Percentiles rank a stretch among this genome's conserved stretches.
These are phyloP conservation scores for Phialemonium atrogriseum DNA, from an alignment of 2,329 filamentous ascomycete species.

Conservation along the genomic window DNA sequence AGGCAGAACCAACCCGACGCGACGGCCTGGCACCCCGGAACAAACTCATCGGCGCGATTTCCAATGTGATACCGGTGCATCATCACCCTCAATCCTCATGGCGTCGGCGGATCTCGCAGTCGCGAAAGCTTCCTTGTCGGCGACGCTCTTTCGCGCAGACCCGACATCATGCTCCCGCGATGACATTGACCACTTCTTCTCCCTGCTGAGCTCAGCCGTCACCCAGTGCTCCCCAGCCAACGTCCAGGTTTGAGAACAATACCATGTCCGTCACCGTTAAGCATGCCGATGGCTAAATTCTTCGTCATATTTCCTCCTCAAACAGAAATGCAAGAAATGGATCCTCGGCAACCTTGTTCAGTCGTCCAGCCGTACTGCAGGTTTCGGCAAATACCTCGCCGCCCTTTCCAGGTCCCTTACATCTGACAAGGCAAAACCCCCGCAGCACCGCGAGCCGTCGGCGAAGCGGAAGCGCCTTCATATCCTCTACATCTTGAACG, in stretches of 20 bases:
- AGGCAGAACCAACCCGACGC: too few relatives aligned
- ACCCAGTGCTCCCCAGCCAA: conserved; percentile 68
- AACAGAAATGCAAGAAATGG: conserved; percentile 83
- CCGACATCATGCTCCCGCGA: conserved; percentile 60
- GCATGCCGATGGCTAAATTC: conserved; percentile 26
- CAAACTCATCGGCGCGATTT: too few relatives aligned
- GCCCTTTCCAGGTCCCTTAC: conserved; percentile 56
- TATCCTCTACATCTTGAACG: conserved; percentile 70
- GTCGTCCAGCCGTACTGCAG: conserved; percentile 56
- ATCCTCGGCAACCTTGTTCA: conserved; percentile 63
- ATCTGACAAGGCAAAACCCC: conserved; percentile 13
- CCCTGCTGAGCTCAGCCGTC: conserved; percentile 55
- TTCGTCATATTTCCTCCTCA: conserved; percentile 21
- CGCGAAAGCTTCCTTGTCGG: conserved; percentile 70
- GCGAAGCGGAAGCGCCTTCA: conserved; percentile 63
- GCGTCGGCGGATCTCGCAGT: conserved; percentile 65
- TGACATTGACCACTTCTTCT: conserved; percentile 62
- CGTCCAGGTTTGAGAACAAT: conserved; percentile 73
- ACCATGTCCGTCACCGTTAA: conserved; percentile 15
- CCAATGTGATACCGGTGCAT: too few relatives aligned
- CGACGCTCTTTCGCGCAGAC: conserved; percentile 65
- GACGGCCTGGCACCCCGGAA: too few relatives aligned
- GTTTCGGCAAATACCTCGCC: conserved; percentile 68
- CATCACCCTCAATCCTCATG: conserved; percentile 44
- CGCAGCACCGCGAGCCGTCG: conserved; percentile 34